Evolutionary conservation across 163 green algal species (phyloP).

Genomic region (Scenedesmus sp.): DNA sequence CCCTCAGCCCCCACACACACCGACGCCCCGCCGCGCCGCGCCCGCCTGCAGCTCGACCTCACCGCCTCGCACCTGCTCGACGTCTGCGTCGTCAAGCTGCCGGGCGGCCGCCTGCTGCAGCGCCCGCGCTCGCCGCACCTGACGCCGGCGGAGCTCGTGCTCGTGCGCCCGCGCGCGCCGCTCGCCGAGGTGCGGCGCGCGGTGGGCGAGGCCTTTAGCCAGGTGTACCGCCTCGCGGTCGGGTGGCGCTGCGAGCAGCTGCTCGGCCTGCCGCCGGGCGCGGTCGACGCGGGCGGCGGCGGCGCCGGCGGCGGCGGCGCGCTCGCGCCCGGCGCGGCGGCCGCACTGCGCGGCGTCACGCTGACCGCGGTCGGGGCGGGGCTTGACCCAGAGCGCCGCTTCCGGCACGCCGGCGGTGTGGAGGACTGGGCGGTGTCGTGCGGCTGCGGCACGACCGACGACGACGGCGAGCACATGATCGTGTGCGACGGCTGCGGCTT

Average conservation of each 20-base stretch:
- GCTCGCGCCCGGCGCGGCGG: background rate
- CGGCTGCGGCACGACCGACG: slow-evolving; percentile 83
- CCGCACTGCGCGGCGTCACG: background rate
- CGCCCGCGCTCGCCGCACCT: background rate
- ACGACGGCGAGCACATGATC: slow-evolving; percentile 97
- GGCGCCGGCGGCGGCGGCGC: background rate
- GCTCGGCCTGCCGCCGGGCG: slow-evolving; percentile 26
- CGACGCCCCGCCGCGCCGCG: background rate
- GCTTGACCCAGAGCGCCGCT: slow-evolving; percentile 39
- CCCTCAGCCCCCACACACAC: too few species aligned
- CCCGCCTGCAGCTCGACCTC: slow-evolving; percentile 25
- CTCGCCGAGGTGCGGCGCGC: slow-evolving; percentile 24
- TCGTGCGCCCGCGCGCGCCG: slow-evolving; percentile 14
- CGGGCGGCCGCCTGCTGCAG: background rate
- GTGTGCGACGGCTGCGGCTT: slow-evolving; percentile 86
- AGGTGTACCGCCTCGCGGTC: slow-evolving; percentile 49
- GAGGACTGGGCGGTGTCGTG: slow-evolving; percentile 91
- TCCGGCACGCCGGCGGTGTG: slow-evolving; percentile 67
- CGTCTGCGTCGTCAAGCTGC: slow-evolving; percentile 19
- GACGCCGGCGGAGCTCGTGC: slow-evolving; percentile 43
- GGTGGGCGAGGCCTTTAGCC: slow-evolving; percentile 32
- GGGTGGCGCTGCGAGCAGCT: slow-evolving; percentile 45
- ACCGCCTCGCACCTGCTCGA: slow-evolving; percentile 26
- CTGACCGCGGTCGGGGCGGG: slow-evolving; percentile 28
- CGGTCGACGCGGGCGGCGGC: background rate